Base-by-base conservation (phyloP, 345 rosid genomes). In the Psidium friedrichsthalianum region DNA sequence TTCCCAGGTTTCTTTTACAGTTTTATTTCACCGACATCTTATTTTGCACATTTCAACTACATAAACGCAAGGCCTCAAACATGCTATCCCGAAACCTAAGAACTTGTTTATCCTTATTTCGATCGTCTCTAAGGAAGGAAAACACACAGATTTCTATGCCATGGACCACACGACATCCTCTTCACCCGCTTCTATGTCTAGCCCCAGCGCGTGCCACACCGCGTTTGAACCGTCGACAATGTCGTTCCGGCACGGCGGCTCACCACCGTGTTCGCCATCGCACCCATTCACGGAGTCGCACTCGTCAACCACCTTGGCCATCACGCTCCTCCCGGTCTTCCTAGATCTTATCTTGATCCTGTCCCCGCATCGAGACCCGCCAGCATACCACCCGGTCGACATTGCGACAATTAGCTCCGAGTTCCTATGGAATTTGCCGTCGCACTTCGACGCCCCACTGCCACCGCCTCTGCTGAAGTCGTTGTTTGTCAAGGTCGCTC, bases 301-400 rank as follows among this genome's bases (percentile, higher is more conserved):
- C 82, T 92, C 90, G 18, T 91, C 94, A 7, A 91, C 93, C 82
- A 89, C 92, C 90, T 86, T 89, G 2, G 92, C 90, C 32, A 15
- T 18, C 83, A 81, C 85, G 14, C 69, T 90, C 11, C 53, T 56
- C 20, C 93, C 89, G 16, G 90, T 89, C 8, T 25, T 58, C 12
- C 87, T 89, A 18, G 87, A 86, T 1, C 44, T 86, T 4, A 91
- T 93, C 53, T 36, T 64, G 42, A 93, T 84, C 91, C 59, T 88
- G 87, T 85, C 57, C n/a, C 85, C 89, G 24, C 91, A 93, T 56
- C 87, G 89, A 4, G 89, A 88, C 12, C 93, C 88, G 2, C 86
- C 87, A 0, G 32, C 54, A 5, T 83, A 92, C 92, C 93, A 90
- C 7, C 91, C 89, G 0, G 92, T 92, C 2, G 95, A 92, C 47